Base-by-base conservation (phyloP, 495 filamentous ascomycete genomes). In the Hapsidospora chrysogenum region DNA sequence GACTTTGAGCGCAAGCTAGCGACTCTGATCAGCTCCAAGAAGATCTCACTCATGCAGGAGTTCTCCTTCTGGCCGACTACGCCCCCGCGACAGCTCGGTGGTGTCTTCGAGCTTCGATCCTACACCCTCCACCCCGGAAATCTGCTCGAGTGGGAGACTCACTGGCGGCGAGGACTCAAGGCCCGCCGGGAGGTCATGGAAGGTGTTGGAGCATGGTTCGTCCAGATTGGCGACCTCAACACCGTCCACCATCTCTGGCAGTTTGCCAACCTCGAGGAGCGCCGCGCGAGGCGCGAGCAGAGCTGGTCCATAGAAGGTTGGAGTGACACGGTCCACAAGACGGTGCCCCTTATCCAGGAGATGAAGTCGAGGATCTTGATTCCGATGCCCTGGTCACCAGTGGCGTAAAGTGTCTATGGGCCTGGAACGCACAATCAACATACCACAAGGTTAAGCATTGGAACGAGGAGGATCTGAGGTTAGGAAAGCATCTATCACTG, bases 21-120 rank as follows among this genome's bases (percentile, higher is more conserved):
- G 48, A 62, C 57, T 14, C 61, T 94, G 37, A 85, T 97, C 47
- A 76, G 64, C 39, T 67, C 73, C 42, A 94, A 93, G 58, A 73
- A 78, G 44, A 78, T 73, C 9, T 95, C 89, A 0, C 68, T 97
- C 19, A 97, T 97, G 89, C 89, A 97, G 53, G 89, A 97, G 54
- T 97, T 97, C 61, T 92, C 82, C 33, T 97, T 97, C 71, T 97
- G 89, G 89, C 89, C 89, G 0, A 97, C 89, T 1, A 85, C 84
- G 0, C 69, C 89, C 0, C 89, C 89, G 0, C 85, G 89, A 22
- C 64, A 78, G 40, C 71, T 97, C 5, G 89, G 89, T 41, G 89
- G 89, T 16, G 56, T 97, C 20, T 97, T 97, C 51, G 89, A 97
- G 65, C 72, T 97, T 10, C 84, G 89, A 18, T 95, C 89, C 11